Evolutionary conservation across 495 filamentous ascomycete genomes (phyloP).

Genomic region (Lichenothelia convexa): DNA sequence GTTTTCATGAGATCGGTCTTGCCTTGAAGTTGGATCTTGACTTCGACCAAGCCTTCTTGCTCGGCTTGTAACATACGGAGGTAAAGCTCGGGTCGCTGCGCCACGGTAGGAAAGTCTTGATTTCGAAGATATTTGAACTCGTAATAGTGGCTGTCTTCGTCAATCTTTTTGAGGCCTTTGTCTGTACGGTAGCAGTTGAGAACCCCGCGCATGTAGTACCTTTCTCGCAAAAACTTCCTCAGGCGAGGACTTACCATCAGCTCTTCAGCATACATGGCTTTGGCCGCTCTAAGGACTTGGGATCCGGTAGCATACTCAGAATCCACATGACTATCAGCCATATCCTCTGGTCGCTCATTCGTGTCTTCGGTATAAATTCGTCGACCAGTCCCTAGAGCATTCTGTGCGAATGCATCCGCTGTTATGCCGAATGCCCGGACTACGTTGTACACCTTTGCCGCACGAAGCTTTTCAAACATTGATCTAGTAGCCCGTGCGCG

Average conservation of each 20-base stretch:
- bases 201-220: constrained; percentile 62
- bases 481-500: constrained; percentile 58
- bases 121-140: constrained; percentile 94
- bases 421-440: constrained; percentile 83
- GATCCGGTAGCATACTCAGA: constrained; percentile 62
- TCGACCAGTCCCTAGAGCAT: constrained; percentile 56
- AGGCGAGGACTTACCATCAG: constrained; percentile 74
- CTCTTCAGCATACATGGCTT: constrained; percentile 80
- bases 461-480: constrained; percentile 67
- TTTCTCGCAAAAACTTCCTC: constrained; percentile 65
- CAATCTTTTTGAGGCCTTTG: constrained; percentile 84
- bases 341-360: constrained; percentile 51
- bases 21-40: constrained; percentile 57
- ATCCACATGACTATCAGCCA: constrained; percentile 42
- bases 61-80: constrained; percentile 94
- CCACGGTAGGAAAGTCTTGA: constrained; percentile 64
- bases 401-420: constrained; percentile 70
- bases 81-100: constrained; percentile 67
- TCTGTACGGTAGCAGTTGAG: constrained; percentile 82
- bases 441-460: constrained; percentile 56
- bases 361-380: constrained; percentile 75
- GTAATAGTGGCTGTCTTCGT: constrained; percentile 89
- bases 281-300: constrained; percentile 58
- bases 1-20: constrained; percentile 52
- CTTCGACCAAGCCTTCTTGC: constrained; percentile 75